Evolutionary conservation across 306 rosid species (phyloP), one percentile per base, ranked within the genome.

Genomic region (Inga laurina): DNA sequence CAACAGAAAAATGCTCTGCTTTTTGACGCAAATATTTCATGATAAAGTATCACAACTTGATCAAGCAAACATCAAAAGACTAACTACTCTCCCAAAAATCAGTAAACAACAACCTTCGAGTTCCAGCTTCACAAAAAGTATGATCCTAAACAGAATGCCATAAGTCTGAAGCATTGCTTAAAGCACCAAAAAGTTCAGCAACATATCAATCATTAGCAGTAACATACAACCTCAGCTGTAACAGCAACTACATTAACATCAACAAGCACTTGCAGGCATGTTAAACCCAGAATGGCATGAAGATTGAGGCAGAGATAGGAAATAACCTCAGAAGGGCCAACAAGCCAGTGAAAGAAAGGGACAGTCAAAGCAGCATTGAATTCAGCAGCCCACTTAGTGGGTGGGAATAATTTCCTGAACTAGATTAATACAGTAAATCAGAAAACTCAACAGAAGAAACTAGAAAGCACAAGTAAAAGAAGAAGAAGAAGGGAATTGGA

Each of bases 341-440:
- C 99, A 56, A 95, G 81, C 99, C 99, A 96, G 66, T 91, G 92
- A 84, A 96, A 93, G 82, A 96, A 93, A 65, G 99, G 99, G 75
- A 96, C 98, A 15, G 99, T 96, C 68, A 93, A 74, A 54, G 94
- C 90, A 76, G 99, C 99, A 87, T 96, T 96, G 90, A 93, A 96
- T 84, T 96, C 99, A 35, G 92, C 95, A 79, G 98, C 97, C 99
- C 99, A 96, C 84, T 85, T 92, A 51, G 99, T 93, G 34, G 99
- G 99, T 4, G 98, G 99, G 87, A 96, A 96, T 41, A 93, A 80
- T 89, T 92, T 96, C 91, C 90, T 92, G 67, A 96, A 93, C 99
- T 93, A 95, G 89, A 90, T 32, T 21, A 37, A 41, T 27, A 68
- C 51, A 74, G n/a, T 41, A 72, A 80, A 62, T 27, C 37, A 62